Evolutionary conservation across 345 rosid genomes (phyloP), one percentile per base, ranked within the genome.

Genomic region (Limnanthes douglasii): DNA sequence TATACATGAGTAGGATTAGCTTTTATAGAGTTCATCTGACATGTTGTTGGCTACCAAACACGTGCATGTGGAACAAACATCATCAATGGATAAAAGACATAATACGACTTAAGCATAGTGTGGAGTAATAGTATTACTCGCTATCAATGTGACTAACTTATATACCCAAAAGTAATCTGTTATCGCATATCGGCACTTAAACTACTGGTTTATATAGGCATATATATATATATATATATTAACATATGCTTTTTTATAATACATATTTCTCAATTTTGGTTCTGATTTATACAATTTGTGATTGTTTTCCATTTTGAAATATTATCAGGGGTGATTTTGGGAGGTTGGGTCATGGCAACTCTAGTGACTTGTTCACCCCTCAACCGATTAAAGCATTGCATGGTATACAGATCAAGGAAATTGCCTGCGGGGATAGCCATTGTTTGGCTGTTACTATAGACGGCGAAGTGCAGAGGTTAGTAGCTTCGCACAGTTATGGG

Each of bases 391-490:
- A 75, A 65, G 78, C 82, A 31, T 58, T 90, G 22, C 72, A 72
- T 15, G 86, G 95, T 45, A 19, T 80, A 56, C 68, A 24, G 61
- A 77, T 90, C 10, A 90, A 65, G 69, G 94, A 84, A 68, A 90
- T 90, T 59, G 94, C 98, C 50, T 84, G 98, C 51, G 98, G 98
- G 32, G 95, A 90, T 51, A 77, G 98, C 68, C 98, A 90, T 48
- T 90, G 98, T 52, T 61, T 84, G 60, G 95, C 98, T 24, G 94
- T 84, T 37, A 90, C 95, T 2, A 55, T 64, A 69, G 94, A 73
- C 18, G 98, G 98, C 31, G 73, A 70, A 56, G 95, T 90, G 25
- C 98, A 62, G 45, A 90, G 94, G 95, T 84, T 66, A 40, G 46
- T 46, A 11, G 16, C n/a, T n/a, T n/a, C n/a, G n/a, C n/a, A n/a